These are phyloP conservation scores for Leccinellum luteum DNA, from an alignment of 768 basidiomycete species.

Conservation along the genomic window DNA sequence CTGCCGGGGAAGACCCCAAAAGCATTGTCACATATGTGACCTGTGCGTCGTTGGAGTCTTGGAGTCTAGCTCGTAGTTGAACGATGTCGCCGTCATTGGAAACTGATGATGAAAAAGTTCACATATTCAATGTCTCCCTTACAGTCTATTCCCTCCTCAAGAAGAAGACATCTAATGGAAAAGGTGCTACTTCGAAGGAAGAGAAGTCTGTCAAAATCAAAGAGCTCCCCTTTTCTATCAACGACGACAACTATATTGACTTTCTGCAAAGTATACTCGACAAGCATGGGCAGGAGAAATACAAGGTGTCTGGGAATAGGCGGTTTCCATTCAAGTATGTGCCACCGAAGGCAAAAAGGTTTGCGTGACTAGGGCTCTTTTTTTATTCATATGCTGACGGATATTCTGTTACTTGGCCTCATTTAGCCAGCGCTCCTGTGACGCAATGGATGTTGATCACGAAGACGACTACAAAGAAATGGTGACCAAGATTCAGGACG, in stretches of 20 bases:
- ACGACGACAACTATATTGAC: background rate
- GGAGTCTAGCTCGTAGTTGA: too few relatives aligned
- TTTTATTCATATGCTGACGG: too few relatives aligned
- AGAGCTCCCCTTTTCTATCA: background rate
- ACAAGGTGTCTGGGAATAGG: background rate
- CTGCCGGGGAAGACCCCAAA: background rate
- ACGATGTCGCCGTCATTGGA: too few relatives aligned
- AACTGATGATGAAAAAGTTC: too few relatives aligned
- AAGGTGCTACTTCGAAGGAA: background rate
- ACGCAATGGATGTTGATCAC: constrained; percentile 13
- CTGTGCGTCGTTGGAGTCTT: background rate
- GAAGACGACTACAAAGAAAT: constrained; percentile 12
- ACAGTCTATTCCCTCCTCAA: background rate
- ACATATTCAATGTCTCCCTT: background rate
- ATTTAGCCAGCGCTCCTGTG: too few relatives aligned
- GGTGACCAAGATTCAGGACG: constrained; percentile 8
- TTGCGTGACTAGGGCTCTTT: background rate
- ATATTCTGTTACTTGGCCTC: too few relatives aligned
- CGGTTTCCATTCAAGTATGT: background rate
- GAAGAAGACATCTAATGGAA: background rate
- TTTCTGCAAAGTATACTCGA: background rate
- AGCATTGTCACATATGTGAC: background rate
- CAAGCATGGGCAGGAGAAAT: background rate
- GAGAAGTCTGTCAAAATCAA: background rate
- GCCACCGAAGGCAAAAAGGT: constrained; percentile 1